Evolutionary conservation across 202 grass and related monocot genomes (phyloP), one percentile per base, ranked within the genome.

Genomic region (Zizania palustris): DNA sequence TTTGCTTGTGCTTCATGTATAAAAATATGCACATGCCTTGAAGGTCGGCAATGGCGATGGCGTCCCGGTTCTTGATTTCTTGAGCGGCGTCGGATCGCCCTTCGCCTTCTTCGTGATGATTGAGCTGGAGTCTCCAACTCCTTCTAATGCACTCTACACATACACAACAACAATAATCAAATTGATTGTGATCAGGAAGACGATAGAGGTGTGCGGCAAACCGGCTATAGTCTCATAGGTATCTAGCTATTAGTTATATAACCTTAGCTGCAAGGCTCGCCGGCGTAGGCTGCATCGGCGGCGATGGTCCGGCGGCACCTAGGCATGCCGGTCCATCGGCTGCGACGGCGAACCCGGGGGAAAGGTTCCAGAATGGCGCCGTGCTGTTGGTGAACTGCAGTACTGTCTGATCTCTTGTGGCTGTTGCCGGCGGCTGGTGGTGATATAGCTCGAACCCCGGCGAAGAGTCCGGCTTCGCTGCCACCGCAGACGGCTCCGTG

Each of bases 11-110:
- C 42, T 48, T 39, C 28, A 51, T 60, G 57, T 39, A 18, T 67
- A 44, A 6, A 7, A 42, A 7, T 59, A 71, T 34, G 58, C 1
- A 74, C 16, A 34, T 83, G 90, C 96, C 89, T 96, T 99, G 71
- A 99, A 96, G 71, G 87, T 89, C 38, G 92, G 87, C 81, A 85
- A 76, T 46, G 87, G 69, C 21, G 91, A 87, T 59, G 85, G 80
- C 75, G 89, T 85, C 66, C 85, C 87, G 10, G 77, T 84, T 81
- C 87, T 99, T 4, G 88, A 65, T 69, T 91, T 99, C 85, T 96
- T 99, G 65, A 85, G 45, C 14, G 67, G 39, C 14, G 80, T 56
- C 50, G 78, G 71, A 57, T 59, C 19, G 2, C 7, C 14, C 36
- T 49, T 85, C 4, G 36, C 72, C 88, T 88, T 90, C 86, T 88